Evolutionary conservation across 2,329 filamentous ascomycete species (phyloP).

Genomic region (Aureobasidium sp.): DNA sequence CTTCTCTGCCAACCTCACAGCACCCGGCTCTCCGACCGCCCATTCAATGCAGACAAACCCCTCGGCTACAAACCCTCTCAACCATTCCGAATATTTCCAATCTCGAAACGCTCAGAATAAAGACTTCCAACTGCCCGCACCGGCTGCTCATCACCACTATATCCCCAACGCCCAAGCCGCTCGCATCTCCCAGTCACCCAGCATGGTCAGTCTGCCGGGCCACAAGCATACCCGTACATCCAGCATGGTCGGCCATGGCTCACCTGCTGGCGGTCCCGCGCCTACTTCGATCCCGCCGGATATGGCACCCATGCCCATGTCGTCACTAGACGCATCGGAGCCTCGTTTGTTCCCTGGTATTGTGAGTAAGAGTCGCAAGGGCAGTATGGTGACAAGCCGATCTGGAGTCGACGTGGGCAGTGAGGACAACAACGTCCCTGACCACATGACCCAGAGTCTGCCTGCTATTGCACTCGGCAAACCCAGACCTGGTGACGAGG

Average conservation of each 20-base stretch:
- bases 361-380: constrained; percentile 42
- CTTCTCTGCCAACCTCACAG: constrained; percentile 19
- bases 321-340: constrained; percentile 36
- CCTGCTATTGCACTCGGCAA: constrained; percentile 9
- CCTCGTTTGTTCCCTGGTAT: constrained; percentile 67
- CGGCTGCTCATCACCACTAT: constrained; percentile 25
- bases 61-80: constrained; percentile 29
- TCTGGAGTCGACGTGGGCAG: not conserved
- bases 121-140: constrained; percentile 23
- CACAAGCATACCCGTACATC: constrained; percentile 23
- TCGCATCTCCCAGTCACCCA: constrained; percentile 28
- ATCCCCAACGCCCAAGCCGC: constrained; percentile 30
- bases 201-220: constrained; percentile 19
- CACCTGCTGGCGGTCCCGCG: constrained; percentile 6
- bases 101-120: constrained; percentile 10
- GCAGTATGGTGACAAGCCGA: constrained; percentile 19
- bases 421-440: not conserved
- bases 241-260: constrained; percentile 27
- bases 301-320: constrained; percentile 9
- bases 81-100: constrained; percentile 19
- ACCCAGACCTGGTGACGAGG: not conserved
- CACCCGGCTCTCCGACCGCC: constrained; percentile 17
- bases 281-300: constrained; percentile 13
- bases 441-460: constrained; percentile 14
- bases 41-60: constrained; percentile 35